These are phyloP conservation scores for Candida glucosophila DNA, from an alignment of 1,139 yeast species.

Conservation along the genomic window DNA sequence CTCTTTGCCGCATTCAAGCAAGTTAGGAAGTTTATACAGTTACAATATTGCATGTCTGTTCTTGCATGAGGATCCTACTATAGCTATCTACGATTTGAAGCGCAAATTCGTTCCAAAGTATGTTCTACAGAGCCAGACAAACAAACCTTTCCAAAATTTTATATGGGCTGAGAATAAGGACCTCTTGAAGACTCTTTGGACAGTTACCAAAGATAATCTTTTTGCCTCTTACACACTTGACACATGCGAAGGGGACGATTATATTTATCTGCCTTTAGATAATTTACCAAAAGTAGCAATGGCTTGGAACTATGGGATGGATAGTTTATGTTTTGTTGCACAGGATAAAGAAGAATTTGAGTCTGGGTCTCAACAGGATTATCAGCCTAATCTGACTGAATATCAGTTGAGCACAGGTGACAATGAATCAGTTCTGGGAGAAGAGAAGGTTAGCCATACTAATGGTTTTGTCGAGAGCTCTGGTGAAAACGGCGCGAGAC, in stretches of 20 bases:
- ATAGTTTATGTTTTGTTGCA: constrained; percentile 43
- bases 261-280: constrained; percentile 44
- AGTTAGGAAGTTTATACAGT: constrained; percentile 14
- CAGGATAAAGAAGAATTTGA: constrained; percentile 44
- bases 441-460: too few species aligned
- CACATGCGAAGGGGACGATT: constrained; percentile 12
- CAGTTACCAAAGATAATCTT: constrained; percentile 39
- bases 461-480: too few species aligned
- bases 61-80: constrained; percentile 65
- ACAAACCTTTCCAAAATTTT: constrained; percentile 36
- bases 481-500: too few species aligned
- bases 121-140: constrained; percentile 47
- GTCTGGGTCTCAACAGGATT: too few species aligned
- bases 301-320: constrained; percentile 44
- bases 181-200: constrained; percentile 25
- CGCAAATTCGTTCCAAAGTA: constrained; percentile 72
- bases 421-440: too few species aligned
- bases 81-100: constrained; percentile 65
- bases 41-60: constrained; percentile 75
- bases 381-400: too few species aligned
- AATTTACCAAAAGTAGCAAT: constrained; percentile 44
- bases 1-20: background rate
- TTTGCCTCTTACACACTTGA: constrained; percentile 48
- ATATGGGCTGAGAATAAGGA: constrained; percentile 29
- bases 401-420: too few species aligned